phyloP scores from a whole-genome alignment of 2,329 filamentous ascomycete species.

The Cadophora luteo-olivacea region DNA sequence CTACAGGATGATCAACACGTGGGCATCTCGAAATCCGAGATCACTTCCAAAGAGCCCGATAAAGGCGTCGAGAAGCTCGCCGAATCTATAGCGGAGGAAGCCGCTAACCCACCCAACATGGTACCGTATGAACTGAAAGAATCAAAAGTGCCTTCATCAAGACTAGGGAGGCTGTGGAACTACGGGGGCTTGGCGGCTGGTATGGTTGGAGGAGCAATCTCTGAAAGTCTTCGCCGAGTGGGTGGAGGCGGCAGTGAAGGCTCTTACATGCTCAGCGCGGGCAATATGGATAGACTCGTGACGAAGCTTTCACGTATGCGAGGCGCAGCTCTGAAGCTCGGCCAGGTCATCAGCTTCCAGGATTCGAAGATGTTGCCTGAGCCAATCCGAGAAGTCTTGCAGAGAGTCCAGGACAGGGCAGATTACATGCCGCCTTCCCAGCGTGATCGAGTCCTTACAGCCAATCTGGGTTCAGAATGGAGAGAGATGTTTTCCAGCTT shows the following conservation, averaged over 20 bases:
- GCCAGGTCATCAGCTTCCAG: slow-evolving; percentile 98
- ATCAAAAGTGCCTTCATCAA: slow-evolving; percentile 87
- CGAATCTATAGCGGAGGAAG: slow-evolving; percentile 48
- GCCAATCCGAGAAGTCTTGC: slow-evolving; percentile 86
- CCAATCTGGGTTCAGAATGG: slow-evolving; percentile 86
- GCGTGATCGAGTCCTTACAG: slow-evolving; percentile 79
- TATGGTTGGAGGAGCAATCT: slow-evolving; percentile 92
- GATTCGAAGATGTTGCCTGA: slow-evolving; percentile 93
- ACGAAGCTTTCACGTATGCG: slow-evolving; percentile 94
- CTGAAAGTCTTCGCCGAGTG: slow-evolving; percentile 81
- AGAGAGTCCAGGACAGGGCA: slow-evolving; percentile 93
- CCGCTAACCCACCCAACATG: slow-evolving; percentile 37
- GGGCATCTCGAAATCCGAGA: background rate
- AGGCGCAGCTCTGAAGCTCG: slow-evolving; percentile 94
- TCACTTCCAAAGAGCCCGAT: slow-evolving; percentile 34
- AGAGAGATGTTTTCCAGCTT: slow-evolving; percentile 82
- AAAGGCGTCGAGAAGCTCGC: slow-evolving; percentile 54
- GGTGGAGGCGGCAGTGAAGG: slow-evolving; percentile 73
- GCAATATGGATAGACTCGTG: slow-evolving; percentile 92
- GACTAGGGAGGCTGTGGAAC: slow-evolving; percentile 90
- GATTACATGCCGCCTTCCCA: slow-evolving; percentile 98
- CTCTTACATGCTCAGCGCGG: slow-evolving; percentile 85
- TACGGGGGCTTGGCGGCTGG: slow-evolving; percentile 92
- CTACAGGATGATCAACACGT: background rate
- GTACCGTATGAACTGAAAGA: slow-evolving; percentile 76